phyloP scores from a whole-genome alignment of 1,284 basidiomycete genomes.

The Cutaneotrichosporon sp. region DNA sequence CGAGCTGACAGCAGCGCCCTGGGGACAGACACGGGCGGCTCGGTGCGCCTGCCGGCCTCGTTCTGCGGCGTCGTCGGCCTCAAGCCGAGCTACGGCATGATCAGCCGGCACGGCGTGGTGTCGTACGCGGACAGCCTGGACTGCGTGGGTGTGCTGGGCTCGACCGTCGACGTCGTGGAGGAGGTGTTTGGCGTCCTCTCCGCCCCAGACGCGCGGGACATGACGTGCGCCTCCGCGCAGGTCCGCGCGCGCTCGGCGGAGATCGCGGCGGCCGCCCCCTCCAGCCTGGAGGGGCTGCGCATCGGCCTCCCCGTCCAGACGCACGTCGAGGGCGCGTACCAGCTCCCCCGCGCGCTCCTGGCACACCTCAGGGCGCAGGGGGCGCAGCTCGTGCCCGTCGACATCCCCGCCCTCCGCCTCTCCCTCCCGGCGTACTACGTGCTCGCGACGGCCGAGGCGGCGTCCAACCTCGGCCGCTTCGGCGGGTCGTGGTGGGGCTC shows the following conservation, averaged over 20 bases:
- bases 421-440: slow-evolving; percentile 95
- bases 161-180: slow-evolving; percentile 59
- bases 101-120: slow-evolving; percentile 90
- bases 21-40: slow-evolving; percentile 94
- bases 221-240: slow-evolving; percentile 65
- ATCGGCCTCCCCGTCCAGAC: slow-evolving; percentile 44
- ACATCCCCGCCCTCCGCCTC: slow-evolving; percentile 73
- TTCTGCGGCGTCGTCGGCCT: slow-evolving; percentile 91
- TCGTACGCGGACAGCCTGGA: slow-evolving; percentile 94
- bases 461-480: slow-evolving; percentile 87
- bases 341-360: slow-evolving; percentile 53
- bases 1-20: slow-evolving; percentile 64
- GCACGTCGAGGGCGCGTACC: slow-evolving; percentile 27
- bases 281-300: slow-evolving; percentile 30
- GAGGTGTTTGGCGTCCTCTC: slow-evolving; percentile 67
- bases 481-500: slow-evolving; percentile 70
- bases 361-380: slow-evolving; percentile 62
- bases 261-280: not conserved
- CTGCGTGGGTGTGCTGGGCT: slow-evolving; percentile 82
- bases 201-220: slow-evolving; percentile 70
- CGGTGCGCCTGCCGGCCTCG: slow-evolving; percentile 85
- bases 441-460: slow-evolving; percentile 89
- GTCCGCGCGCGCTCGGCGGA: slow-evolving; percentile 47
- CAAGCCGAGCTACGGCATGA: slow-evolving; percentile 91
- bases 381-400: slow-evolving; percentile 71